phyloP scores from a whole-genome alignment of 148 eudicot genomes.

The Euryodendron excelsum region DNA sequence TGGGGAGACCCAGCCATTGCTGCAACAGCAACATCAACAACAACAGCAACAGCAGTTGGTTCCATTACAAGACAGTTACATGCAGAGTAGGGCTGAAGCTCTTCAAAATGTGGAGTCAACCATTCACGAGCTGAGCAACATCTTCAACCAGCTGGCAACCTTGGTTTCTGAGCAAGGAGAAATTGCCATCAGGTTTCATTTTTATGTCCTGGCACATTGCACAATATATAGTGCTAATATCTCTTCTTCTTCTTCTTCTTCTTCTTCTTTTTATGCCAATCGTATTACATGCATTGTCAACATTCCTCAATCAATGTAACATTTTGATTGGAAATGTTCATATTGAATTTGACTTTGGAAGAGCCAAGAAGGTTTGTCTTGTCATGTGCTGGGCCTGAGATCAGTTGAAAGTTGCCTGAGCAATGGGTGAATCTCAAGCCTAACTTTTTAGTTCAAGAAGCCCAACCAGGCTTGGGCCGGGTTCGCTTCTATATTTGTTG shows the following conservation, averaged over 20 bases:
- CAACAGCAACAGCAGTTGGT: conserved; percentile 63
- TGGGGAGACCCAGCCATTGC: conserved; percentile 55
- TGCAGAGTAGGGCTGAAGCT: conserved; percentile 80
- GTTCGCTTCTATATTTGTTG: background rate
- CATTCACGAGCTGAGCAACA: conserved; percentile 61
- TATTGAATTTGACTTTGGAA: background rate
- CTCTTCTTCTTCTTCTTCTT: background rate
- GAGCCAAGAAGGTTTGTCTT: background rate
- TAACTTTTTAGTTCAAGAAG: background rate
- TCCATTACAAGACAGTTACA: conserved; percentile 61
- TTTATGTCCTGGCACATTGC: background rate
- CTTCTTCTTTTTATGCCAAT: background rate
- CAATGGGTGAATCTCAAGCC: background rate
- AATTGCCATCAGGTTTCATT: conserved; percentile 60
- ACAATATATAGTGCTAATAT: background rate
- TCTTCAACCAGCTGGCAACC: conserved; percentile 62
- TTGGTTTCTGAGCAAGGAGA: conserved; percentile 75
- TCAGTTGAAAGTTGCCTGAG: background rate
- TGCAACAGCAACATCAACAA: conserved; percentile 44
- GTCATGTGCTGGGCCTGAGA: background rate
- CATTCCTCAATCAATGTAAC: background rate
- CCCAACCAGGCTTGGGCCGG: background rate
- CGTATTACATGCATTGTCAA: background rate
- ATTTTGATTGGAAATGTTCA: background rate
- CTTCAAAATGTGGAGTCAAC: conserved; percentile 71